phyloP scores from a whole-genome alignment of 1,139 yeast genomes.

The Saccharomyces hybrid region DNA sequence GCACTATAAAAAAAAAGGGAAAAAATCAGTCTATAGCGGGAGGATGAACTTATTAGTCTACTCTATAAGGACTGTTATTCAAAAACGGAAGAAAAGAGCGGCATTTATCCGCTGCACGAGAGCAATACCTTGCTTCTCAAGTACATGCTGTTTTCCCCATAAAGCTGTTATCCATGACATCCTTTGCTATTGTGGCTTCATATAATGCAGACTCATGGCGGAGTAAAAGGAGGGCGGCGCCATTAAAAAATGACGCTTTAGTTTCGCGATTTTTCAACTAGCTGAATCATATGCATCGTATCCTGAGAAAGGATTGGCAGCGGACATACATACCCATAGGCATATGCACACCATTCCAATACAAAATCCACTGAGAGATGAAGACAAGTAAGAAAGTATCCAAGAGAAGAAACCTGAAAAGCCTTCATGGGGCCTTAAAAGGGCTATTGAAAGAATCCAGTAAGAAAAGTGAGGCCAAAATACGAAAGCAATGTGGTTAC shows the following conservation, averaged over 20 bases:
- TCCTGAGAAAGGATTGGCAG: neutral
- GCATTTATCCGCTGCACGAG: too few relatives aligned
- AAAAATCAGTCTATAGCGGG: too few relatives aligned
- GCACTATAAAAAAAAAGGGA: too few relatives aligned
- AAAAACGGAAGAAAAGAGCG: too few relatives aligned
- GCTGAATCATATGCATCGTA: neutral
- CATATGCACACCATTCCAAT: neutral
- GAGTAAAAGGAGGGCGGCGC: neutral
- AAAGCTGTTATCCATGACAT: neutral
- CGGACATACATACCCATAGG: neutral
- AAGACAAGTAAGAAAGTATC: slow-evolving; percentile 35
- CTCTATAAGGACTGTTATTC: too few relatives aligned
- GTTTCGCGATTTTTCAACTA: neutral
- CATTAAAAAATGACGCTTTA: neutral
- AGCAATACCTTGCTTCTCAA: too few relatives aligned
- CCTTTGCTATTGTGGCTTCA: neutral
- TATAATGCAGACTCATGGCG: neutral
- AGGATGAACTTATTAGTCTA: too few relatives aligned
- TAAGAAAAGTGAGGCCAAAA: neutral
- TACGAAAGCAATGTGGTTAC: neutral
- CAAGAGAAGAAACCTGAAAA: slow-evolving; percentile 12
- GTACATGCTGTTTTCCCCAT: too few relatives aligned
- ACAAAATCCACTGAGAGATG: neutral
- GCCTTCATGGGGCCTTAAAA: slow-evolving; percentile 22
- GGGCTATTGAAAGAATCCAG: slow-evolving; percentile 13